Percentiles rank a stretch among this genome's conserved stretches.
These are phyloP conservation scores for Nemophila menziesii DNA, from an alignment of 257 asterid species.

Conservation along the genomic window DNA sequence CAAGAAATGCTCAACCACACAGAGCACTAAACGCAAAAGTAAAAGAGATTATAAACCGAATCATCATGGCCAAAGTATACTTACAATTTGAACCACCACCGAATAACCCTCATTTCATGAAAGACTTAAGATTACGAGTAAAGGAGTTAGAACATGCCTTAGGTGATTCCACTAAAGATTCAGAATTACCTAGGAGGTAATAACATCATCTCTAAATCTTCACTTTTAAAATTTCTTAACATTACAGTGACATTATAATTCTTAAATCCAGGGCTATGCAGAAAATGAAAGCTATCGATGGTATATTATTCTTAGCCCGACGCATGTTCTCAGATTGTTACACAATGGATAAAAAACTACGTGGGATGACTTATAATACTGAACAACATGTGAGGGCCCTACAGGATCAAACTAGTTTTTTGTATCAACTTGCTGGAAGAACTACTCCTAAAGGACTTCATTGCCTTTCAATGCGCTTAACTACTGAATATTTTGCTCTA, in stretches of 20 bases:
- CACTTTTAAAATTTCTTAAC: not conserved
- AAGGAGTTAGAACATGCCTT: conserved; percentile 68
- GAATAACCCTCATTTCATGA: conserved; percentile 67
- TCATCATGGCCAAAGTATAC: conserved; percentile 72
- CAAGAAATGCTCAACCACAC: conserved; percentile 18
- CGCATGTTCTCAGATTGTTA: conserved; percentile 72
- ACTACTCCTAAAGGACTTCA: conserved; percentile 83
- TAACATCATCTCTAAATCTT: not conserved
- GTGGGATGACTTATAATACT: conserved; percentile 71
- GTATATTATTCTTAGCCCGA: conserved; percentile 57
- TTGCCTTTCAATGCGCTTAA: conserved; percentile 84
- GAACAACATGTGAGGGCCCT: conserved; percentile 66
- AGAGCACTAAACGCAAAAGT: conserved; percentile 46
- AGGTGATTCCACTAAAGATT: conserved; percentile 50
- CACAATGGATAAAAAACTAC: conserved; percentile 70
- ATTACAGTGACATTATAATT: not conserved
- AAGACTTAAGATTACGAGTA: conserved; percentile 71
- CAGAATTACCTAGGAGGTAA: conserved; percentile 57
- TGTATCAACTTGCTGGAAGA: conserved; percentile 71
- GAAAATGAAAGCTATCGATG: conserved; percentile 86
- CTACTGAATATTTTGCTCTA: conserved; percentile 68
- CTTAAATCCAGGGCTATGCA: conserved; percentile 56
- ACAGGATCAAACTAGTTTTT: conserved; percentile 55
- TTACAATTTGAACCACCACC: conserved; percentile 45
- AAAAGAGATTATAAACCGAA: conserved; percentile 77